Evolutionary conservation across 352 stramenopile species (phyloP).

Genomic region (Phytophthora tubulina): DNA sequence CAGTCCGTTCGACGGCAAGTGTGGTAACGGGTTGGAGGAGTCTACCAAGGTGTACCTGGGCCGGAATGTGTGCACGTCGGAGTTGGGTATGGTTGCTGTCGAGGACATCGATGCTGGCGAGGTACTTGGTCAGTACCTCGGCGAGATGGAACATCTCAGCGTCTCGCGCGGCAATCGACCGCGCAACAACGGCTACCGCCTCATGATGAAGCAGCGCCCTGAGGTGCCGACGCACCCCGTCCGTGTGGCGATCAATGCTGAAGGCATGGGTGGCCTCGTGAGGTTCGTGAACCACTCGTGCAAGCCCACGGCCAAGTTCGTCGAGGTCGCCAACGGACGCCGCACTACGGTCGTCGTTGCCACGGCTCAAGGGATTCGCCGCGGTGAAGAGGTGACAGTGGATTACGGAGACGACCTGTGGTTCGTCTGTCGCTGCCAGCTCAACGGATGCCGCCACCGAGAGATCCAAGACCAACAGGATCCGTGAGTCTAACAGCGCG

Average conservation of each 20-base stretch:
- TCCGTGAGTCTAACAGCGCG: too few relatives aligned
- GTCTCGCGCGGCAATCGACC: neutral
- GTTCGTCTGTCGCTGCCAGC: neutral
- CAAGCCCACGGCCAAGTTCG: neutral
- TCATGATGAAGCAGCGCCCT: neutral
- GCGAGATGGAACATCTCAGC: neutral
- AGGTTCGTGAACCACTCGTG: neutral
- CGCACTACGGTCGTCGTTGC: neutral
- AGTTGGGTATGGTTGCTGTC: neutral
- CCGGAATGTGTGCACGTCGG: neutral
- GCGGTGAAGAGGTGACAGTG: neutral
- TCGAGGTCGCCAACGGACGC: neutral
- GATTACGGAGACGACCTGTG: neutral
- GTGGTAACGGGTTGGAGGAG: neutral
- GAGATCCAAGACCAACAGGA: too few relatives aligned
- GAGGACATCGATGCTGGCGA: neutral
- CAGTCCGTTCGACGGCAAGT: constrained; percentile 3
- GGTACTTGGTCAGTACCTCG: constrained; percentile 6
- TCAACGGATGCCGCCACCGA: too few relatives aligned
- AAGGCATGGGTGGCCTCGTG: neutral
- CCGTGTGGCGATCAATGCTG: neutral
- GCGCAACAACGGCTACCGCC: constrained; percentile 1
- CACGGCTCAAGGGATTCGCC: neutral
- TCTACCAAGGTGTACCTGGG: neutral
- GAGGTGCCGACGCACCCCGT: neutral